Evolutionary conservation across 2,329 filamentous ascomycete species (phyloP), one percentile per base, ranked within the genome.

Genomic region (Fusarium sp.): DNA sequence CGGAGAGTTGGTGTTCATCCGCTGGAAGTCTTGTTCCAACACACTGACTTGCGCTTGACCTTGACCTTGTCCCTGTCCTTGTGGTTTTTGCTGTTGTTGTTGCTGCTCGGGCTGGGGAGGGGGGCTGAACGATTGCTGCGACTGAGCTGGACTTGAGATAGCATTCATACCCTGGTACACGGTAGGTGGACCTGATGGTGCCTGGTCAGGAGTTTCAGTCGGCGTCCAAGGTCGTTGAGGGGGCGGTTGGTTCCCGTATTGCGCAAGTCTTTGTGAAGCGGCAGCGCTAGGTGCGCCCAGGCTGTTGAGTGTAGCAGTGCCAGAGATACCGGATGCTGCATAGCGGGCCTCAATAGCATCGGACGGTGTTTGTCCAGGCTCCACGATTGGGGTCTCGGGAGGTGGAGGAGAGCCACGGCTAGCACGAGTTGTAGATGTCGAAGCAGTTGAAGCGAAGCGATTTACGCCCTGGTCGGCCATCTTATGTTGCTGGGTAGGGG

Each of bases 331-430:
- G 28, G 94, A 92, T 5, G 94, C 93, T 4, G 94, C 94, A 85
- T 97, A 98, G 58, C 94, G 89, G 53, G 93, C 93, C 78, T 97
- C 94, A 73, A 98, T 97, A 59, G 93, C 93, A 42, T 92, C 93
- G 56, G 89, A 89, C 4, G 91, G 89, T n/a, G 89, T 85, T 55
- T 84, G 85, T 20, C 88, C 89, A 2, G 92, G 92, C 42, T 91
- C 92, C 30, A 92, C 87, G 66, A 95, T 87, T 32, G 96, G 93
- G 0, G 96, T 98, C 79, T 98, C 95, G 11, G 96, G 96, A 2
- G 96, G 96, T 7, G 96, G 95, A 7, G 96, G 96, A 28, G 95
- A 98, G 45, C 96, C 96, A 73, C 96, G 88, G 76, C 92, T 94
- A 21, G 96, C 96, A 70, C 93, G 90, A 4, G 95, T 98, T 1